A percentile compares a stretch with the other conserved stretches of the same genome.
phyloP scores from a whole-genome alignment of 306 rosid genomes.

The Psophocarpus tetragonolobus region DNA sequence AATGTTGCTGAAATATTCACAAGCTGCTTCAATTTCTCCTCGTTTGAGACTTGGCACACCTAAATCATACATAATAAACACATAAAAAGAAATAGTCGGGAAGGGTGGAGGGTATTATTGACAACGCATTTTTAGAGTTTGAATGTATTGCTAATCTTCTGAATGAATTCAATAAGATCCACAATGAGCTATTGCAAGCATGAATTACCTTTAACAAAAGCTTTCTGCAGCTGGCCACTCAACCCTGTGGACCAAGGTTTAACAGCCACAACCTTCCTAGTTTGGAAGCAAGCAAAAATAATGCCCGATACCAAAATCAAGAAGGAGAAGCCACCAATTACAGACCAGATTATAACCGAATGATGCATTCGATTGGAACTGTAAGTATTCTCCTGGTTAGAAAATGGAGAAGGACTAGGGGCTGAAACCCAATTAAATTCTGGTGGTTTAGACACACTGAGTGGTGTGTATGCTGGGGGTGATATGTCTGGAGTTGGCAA shows the following conservation, averaged over 20 bases:
- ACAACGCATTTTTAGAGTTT: background rate
- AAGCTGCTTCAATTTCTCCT: constrained; percentile 76
- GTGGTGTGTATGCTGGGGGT: constrained; percentile 40
- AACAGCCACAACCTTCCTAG: constrained; percentile 70
- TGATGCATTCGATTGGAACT: constrained; percentile 43
- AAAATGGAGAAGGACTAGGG: constrained; percentile 49
- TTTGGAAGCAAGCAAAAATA: constrained; percentile 46
- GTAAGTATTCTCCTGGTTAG: constrained; percentile 30
- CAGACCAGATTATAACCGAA: constrained; percentile 43
- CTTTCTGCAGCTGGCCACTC: constrained; percentile 96
- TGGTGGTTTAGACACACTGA: constrained; percentile 28
- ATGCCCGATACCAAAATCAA: constrained; percentile 48
- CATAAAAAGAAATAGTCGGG: background rate
- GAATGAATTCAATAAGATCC: background rate
- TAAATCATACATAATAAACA: constrained; percentile 33
- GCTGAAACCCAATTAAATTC: constrained; percentile 28
- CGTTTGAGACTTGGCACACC: constrained; percentile 90
- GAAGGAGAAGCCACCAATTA: constrained; percentile 54
- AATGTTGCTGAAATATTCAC: constrained; percentile 95
- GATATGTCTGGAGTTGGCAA: constrained; percentile 39
- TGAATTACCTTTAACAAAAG: constrained; percentile 73
- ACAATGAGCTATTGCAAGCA: background rate
- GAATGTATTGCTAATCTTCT: background rate
- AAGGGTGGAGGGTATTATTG: background rate
- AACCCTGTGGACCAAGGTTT: constrained; percentile 96